A percentile compares a stretch with the other conserved stretches of the same genome.
These are phyloP conservation scores for Nigrograna mackinnonii DNA, from an alignment of 2,329 filamentous ascomycete genomes.

Conservation along the genomic window DNA sequence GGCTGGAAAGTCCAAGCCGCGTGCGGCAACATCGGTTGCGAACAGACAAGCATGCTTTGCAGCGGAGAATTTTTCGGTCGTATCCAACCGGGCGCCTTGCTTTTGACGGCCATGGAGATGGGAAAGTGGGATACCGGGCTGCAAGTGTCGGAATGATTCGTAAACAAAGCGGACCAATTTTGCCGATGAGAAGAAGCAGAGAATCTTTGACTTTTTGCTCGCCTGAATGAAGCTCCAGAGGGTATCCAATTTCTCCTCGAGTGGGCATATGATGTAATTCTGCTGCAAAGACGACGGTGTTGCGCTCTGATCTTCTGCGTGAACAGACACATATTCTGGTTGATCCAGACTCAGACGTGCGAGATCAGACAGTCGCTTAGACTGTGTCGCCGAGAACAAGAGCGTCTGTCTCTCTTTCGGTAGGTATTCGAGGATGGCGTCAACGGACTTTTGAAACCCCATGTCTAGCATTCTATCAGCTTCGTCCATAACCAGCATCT, in stretches of 20 bases:
- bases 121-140: constrained; percentile 89
- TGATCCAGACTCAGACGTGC: constrained; percentile 85
- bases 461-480: constrained; percentile 97
- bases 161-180: constrained; percentile 98
- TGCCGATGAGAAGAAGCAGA: constrained; percentile 92
- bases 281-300: constrained; percentile 87
- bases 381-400: constrained; percentile 95
- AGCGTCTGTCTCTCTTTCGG: constrained; percentile 86
- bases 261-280: constrained; percentile 83
- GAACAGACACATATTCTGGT: constrained; percentile 93
- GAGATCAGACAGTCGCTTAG: constrained; percentile 89
- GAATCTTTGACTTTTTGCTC: constrained; percentile 90
- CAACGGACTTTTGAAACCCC: constrained; percentile 89
- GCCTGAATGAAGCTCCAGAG: constrained; percentile 90
- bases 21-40: constrained; percentile 91
- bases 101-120: constrained; percentile 96
- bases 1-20: constrained; percentile 92
- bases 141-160: constrained; percentile 88
- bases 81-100: constrained; percentile 83
- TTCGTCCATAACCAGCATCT: constrained; percentile 92
- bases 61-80: constrained; percentile 79
- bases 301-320: constrained; percentile 77
- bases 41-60: constrained; percentile 88
- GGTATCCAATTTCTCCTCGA: constrained; percentile 88
- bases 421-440: constrained; percentile 90